Evolutionary conservation across 2,329 filamentous ascomycete species (phyloP).

Genomic region (Colletotrichum sp.): DNA sequence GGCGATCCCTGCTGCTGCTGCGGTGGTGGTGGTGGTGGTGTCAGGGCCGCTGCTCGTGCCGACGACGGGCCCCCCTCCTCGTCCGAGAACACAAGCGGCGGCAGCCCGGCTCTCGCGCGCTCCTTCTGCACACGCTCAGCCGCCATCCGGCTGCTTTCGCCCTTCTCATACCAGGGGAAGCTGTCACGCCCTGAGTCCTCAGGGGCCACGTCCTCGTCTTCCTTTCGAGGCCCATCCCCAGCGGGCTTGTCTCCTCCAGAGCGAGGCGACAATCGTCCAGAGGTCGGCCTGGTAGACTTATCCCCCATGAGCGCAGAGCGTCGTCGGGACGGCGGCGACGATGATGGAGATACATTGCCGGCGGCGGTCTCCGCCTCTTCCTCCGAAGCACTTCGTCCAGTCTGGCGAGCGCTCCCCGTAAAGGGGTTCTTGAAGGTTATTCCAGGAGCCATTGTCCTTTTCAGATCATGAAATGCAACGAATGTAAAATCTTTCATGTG

Average conservation of each 20-base stretch:
- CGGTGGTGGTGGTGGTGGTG: background rate
- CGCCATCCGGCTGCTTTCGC: background rate
- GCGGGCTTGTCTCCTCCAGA: background rate
- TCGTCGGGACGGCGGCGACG: background rate
- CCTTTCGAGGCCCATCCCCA: background rate
- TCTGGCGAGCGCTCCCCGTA: background rate
- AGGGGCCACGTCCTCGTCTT: background rate
- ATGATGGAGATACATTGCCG: accelerated
- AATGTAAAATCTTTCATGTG: background rate
- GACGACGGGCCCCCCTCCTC: background rate
- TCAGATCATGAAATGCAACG: background rate
- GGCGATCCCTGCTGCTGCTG: background rate
- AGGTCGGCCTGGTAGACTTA: background rate
- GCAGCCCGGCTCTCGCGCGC: background rate
- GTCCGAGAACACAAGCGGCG: background rate
- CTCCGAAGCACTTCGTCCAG: background rate
- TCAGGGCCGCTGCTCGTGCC: background rate
- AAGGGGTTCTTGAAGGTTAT: background rate
- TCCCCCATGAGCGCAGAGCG: background rate
- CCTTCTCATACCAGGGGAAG: background rate
- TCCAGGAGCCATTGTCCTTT: background rate
- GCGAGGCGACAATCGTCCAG: background rate
- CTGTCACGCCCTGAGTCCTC: accelerated
- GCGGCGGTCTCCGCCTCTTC: background rate
- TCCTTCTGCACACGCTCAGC: background rate